Evolutionary conservation across 2,329 filamentous ascomycete species (phyloP), one percentile per base, ranked within the genome.

Genomic region (Whalleya microplaca): DNA sequence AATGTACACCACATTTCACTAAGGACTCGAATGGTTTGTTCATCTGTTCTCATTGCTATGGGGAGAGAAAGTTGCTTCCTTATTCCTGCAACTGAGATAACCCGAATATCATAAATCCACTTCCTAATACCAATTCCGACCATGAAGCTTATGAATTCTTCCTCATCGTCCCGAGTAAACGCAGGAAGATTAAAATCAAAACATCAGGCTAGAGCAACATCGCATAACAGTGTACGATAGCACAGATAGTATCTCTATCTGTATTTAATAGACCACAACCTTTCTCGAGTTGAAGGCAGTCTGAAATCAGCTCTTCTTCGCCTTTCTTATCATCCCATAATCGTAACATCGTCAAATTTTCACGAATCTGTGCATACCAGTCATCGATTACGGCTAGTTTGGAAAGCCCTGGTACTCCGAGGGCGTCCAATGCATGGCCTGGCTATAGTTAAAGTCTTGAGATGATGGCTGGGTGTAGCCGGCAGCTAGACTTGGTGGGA

Each of bases 391-490:
- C 2, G 57, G 53, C 37, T 64, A 60, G 32, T 59, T 55, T 23
- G 53, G 48, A 55, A 65, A 68, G 3, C 59, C 58, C 9, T 55
- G 49, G 18, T 63, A 67, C 2, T 71, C 65, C 12, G 59, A 27
- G 19, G 63, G 21, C n/a, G 67, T 44, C 70, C 70, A 72, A 27
- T 71, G 68, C 67, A 71, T 71, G 2, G 19, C 12, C 10, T 54
- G 42, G 45, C 51, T 64, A 32, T 67, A 71, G 8, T 71, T 59
- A 19, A 83, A 72, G 44, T 84, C 81, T 51, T 81, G 79, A 37
- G 82, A 80, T 2, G 78, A 78, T 14, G 74, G 74, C 63, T 85
- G 83, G 2, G 77, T 81, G 65, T 79, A 84, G 21, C 80, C 80
- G 41, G 80, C 71, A 44, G 78, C 75, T 32, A 81, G 72, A 59